Evolutionary conservation across 805 yeast species (phyloP), one percentile per base, ranked within the genome.

Genomic region (Metschnikowia santaceciliae): DNA sequence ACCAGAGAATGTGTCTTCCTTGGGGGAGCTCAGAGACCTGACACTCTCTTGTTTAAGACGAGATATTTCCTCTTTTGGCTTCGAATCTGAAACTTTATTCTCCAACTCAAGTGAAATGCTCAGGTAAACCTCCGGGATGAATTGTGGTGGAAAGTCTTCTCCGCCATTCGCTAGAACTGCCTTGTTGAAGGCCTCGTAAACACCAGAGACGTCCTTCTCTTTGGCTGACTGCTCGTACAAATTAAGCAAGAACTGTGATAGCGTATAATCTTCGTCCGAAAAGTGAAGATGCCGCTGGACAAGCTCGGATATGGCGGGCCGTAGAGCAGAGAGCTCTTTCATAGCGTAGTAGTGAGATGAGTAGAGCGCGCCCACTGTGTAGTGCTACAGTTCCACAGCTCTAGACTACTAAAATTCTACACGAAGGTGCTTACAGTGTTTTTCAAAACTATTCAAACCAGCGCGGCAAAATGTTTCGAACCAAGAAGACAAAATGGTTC

Each of bases 131-230:
- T 59, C 58, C 13, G 48, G 48, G 2, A 69, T 53, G 49, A 74
- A 72, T 38, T 59, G 63, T 10, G 39, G 49, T 1, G 77, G 76
- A 47, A 74, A 73, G 20, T 67, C 74, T 10, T 65, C 70, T 4
- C 77, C 78, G 1, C 78, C 77, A 55, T 72, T 72, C n/a, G 61
- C 63, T 19, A 54, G 48, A 15, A 73, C 55, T 7, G 61, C 52
- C 32, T 46, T 43, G 23, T 59, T 46, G 51, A 57, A 60, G 3
- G 44, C 15, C 30, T 36, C 42, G 20, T 41, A 46, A 14, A 33
- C 42, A 26, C 54, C 15, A 22, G 42, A 22, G 32, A 17, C 7
- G 40, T 47, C 43, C 50, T 52, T 14, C 46, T 48, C 34, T 41
- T 32, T 46, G 15, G 45, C 32, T 39, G 60, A 56, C 58, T 61